Base-by-base conservation (phyloP, 164 flowering plant species). In the Vitis labrusca region DNA sequence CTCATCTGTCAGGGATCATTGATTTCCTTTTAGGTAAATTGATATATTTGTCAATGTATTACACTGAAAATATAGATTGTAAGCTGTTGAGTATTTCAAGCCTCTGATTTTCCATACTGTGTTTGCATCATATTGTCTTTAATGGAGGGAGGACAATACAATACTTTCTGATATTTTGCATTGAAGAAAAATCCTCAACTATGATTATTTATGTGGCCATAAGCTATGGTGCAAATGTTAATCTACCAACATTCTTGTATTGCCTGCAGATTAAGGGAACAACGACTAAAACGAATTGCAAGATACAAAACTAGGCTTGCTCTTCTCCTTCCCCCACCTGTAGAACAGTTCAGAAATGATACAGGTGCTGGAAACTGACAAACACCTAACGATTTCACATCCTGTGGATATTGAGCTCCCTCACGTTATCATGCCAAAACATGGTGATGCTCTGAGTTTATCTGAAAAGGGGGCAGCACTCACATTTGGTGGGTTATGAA, bases 281-380 rank as follows among this genome's bases (percentile, higher is more conserved):
- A 87, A 72, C 79, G 98, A 19, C 53, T 85, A 3, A 82, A 79
- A 50, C 80, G 92, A 51, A 93, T 93, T 59, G 88, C 82, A 1
- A 80, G 97, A 64, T 93, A 87, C 85, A 89, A 86, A 77, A 81
- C 80, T 23, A 82, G 98, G 77, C 90, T 93, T 16, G 85, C 89
- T 49, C 87, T 88, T 75, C 87, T 93, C 50, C 90, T 93, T 47
- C 97, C 93, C 32, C 83, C 84, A 2, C 79, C 75, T 12, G 80
- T 73, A 10, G 94, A 88, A 60, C 90, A 84, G 64, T 66, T 68
- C 66, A 82, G 78, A 72, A 84, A 66, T 59, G 88, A 88, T 67
- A 19, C 77, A 1, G 76, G 70, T 23, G 61, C 78, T 67, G 81
- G 83, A 59, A 84, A 75, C 76, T 84, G 84, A 87, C 23, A 9